These are phyloP conservation scores for Heliamphora pulchella DNA, from an alignment of 179 eudicot species.

Conservation along the genomic window DNA sequence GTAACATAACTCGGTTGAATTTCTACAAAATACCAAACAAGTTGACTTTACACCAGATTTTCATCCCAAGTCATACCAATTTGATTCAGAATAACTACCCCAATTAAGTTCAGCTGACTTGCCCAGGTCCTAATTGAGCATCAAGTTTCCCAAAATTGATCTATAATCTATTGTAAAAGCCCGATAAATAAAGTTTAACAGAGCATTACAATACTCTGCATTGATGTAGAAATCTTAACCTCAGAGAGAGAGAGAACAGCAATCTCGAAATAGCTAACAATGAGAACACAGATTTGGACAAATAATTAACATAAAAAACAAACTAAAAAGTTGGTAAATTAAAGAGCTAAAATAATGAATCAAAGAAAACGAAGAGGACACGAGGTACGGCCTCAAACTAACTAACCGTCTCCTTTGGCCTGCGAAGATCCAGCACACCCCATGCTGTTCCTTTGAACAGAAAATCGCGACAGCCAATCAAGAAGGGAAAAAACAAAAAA, in stretches of 20 bases:
- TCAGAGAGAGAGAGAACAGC: neutral
- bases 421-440: conserved; percentile 37
- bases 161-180: neutral
- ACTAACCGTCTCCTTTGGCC: conserved; percentile 25
- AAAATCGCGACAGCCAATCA: neutral
- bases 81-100: neutral
- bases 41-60: neutral
- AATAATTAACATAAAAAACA: neutral
- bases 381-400: no score
- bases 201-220: neutral
- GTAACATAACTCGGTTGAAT: no score
- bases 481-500: neutral
- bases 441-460: conserved; percentile 15
- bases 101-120: neutral
- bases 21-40: neutral
- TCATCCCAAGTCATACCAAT: neutral
- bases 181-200: neutral
- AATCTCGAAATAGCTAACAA: neutral
- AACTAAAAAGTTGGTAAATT: neutral
- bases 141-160: neutral
- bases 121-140: neutral
- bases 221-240: neutral
- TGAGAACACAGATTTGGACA: neutral
- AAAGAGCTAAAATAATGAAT: neutral
- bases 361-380: neutral